Evolutionary conservation across 2,329 filamentous ascomycete species (phyloP).

Genomic region (Arachnopeziza araneosa): DNA sequence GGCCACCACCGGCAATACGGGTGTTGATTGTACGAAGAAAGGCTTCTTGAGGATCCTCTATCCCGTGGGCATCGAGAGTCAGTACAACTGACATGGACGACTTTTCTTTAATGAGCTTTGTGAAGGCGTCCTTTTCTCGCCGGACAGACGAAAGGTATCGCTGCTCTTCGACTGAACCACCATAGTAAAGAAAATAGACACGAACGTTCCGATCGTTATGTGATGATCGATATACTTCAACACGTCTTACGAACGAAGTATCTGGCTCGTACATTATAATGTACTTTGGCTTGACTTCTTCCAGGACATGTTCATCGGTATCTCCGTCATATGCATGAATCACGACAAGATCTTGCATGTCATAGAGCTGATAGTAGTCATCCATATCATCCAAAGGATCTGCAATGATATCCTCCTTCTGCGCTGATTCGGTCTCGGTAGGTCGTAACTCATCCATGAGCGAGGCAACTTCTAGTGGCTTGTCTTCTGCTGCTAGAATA

Average conservation of each 20-base stretch:
- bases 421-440: conserved; percentile 68
- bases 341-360: conserved; percentile 82
- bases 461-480: conserved; percentile 72
- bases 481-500: conserved; percentile 74
- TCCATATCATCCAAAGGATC: conserved; percentile 90
- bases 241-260: conserved; percentile 83
- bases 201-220: conserved; percentile 84
- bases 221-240: conserved; percentile 94
- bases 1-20: conserved; percentile 87
- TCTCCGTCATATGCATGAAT: conserved; percentile 94
- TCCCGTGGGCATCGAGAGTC: conserved; percentile 61
- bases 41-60: conserved; percentile 79
- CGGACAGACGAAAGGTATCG: conserved; percentile 83
- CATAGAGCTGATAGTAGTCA: conserved; percentile 83
- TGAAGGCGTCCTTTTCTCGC: conserved; percentile 95
- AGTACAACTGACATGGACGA: conserved; percentile 88
- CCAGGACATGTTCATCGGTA: conserved; percentile 91
- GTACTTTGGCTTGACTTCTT: conserved; percentile 88
- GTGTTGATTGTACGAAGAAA: conserved; percentile 96
- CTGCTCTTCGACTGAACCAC: conserved; percentile 91
- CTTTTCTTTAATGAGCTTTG: conserved; percentile 88
- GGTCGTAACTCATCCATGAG: conserved; percentile 78
- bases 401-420: conserved; percentile 68
- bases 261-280: conserved; percentile 99
- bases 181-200: conserved; percentile 96